Evolutionary conservation across 768 basidiomycete genomes (phyloP).

Genomic region (Pleurotus ostreatus): DNA sequence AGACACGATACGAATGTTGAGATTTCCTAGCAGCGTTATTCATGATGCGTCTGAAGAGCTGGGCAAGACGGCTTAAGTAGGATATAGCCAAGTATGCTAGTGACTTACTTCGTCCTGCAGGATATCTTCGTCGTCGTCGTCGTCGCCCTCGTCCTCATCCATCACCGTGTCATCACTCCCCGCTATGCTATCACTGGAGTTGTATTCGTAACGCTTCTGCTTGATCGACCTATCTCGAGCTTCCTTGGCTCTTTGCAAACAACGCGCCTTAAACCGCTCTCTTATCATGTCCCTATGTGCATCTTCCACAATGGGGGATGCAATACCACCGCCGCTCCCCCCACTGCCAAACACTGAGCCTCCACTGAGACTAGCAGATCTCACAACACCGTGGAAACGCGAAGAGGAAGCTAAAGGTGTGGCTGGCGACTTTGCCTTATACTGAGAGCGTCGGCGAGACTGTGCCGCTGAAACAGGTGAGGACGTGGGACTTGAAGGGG

Average conservation of each 20-base stretch:
- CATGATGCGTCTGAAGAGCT: slow-evolving; percentile 70
- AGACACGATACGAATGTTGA: slow-evolving; percentile 53
- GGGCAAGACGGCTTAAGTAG: neutral
- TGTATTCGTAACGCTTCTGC: slow-evolving; percentile 25
- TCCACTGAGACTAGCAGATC: slow-evolving; percentile 15
- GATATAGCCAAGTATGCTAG: slow-evolving; percentile 1
- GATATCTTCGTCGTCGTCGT: slow-evolving; percentile 54
- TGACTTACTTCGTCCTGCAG: slow-evolving; percentile 59
- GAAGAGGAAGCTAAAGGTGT: slow-evolving; percentile 24
- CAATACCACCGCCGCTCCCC: slow-evolving; percentile 1
- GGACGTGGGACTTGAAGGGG: slow-evolving; percentile 31
- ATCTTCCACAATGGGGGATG: slow-evolving; percentile 26
- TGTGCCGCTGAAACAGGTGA: slow-evolving; percentile 43
- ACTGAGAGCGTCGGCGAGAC: slow-evolving; percentile 52
- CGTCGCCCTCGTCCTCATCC: slow-evolving; percentile 48
- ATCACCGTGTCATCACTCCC: slow-evolving; percentile 30
- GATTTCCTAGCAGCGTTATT: slow-evolving; percentile 45
- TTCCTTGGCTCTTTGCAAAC: slow-evolving; percentile 56
- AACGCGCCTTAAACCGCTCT: slow-evolving; percentile 57
- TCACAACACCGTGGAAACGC: slow-evolving; percentile 1
- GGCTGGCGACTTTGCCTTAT: slow-evolving; percentile 36
- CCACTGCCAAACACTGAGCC: slow-evolving; percentile 18
- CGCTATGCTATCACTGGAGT: slow-evolving; percentile 46
- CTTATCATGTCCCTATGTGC: slow-evolving; percentile 53
- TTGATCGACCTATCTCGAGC: slow-evolving; percentile 48